These are phyloP conservation scores for Penicillium paradoxum DNA, from an alignment of 495 filamentous ascomycete species.

Conservation along the genomic window DNA sequence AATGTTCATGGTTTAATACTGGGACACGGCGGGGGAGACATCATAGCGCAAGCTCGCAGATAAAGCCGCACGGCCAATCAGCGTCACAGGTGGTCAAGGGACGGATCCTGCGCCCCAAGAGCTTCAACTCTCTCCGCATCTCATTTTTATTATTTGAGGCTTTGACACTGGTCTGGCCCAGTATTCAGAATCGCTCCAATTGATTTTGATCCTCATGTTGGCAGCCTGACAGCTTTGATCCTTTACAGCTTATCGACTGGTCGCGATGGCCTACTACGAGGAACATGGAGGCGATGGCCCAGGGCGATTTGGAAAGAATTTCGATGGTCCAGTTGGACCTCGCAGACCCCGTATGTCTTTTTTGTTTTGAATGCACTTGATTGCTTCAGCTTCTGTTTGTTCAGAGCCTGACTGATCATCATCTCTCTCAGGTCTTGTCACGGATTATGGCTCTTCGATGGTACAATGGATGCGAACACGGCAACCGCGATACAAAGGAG, in stretches of 20 bases:
- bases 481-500: constrained; percentile 66
- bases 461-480: constrained; percentile 90
- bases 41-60: constrained; percentile 16
- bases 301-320: constrained; percentile 34
- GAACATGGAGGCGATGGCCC: constrained; percentile 36
- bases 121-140: constrained; percentile 12
- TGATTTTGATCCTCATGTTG: neutral
- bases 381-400: neutral
- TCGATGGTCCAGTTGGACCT: constrained; percentile 36
- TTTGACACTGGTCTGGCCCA: neutral
- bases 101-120: constrained; percentile 14
- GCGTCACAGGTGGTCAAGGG: constrained; percentile 11
- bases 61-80: constrained; percentile 17
- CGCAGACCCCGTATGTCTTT: constrained; percentile 41
- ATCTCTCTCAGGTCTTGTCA: constrained; percentile 56
- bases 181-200: neutral
- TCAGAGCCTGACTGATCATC: constrained; percentile 4
- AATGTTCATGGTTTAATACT: neutral
- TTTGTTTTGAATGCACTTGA: neutral
- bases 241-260: neutral
- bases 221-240: neutral
- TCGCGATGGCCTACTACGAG: constrained; percentile 42
- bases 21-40: constrained; percentile 1
- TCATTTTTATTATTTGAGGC: neutral
- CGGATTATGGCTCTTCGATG: constrained; percentile 91